Evolutionary conservation across 2,329 filamentous ascomycete genomes (phyloP).

Genomic region (Curvularia verruculosa): DNA sequence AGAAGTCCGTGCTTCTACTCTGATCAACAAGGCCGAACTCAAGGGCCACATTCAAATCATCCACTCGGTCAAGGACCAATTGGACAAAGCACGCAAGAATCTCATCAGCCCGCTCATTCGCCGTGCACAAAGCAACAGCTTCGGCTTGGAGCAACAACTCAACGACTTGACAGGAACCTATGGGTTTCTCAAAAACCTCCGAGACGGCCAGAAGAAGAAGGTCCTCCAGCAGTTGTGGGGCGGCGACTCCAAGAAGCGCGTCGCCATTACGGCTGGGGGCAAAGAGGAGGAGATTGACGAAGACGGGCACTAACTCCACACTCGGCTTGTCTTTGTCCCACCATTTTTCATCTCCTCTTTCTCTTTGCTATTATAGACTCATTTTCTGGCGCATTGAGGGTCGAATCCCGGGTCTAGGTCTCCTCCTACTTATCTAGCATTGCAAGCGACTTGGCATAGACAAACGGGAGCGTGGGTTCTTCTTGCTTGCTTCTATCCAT

Average conservation of each 20-base stretch:
- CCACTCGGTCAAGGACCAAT: conserved; percentile 80
- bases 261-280: conserved; percentile 32
- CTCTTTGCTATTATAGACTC: background rate
- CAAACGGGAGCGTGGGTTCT: conserved; percentile 6
- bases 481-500: conserved; percentile 3
- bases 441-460: conserved; percentile 6
- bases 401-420: background rate
- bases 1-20: conserved; percentile 79
- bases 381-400: conserved; percentile 5
- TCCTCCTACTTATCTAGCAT: conserved; percentile 5
- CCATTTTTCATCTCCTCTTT: background rate
- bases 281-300: conserved; percentile 29
- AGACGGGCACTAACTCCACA: conserved; percentile 3
- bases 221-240: conserved; percentile 75
- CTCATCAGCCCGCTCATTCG: conserved; percentile 83
- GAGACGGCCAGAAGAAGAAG: conserved; percentile 81
- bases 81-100: conserved; percentile 83
- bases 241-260: conserved; percentile 37
- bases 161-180: conserved; percentile 80
- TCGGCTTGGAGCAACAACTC: conserved; percentile 85
- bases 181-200: conserved; percentile 74
- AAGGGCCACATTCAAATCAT: conserved; percentile 86
- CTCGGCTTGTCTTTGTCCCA: background rate
- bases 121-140: conserved; percentile 68
- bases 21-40: conserved; percentile 84